Percentiles rank a stretch among this genome's conserved stretches.
phyloP scores from a whole-genome alignment of 805 yeast genomes.

The Kodamaea jinghongensis region DNA sequence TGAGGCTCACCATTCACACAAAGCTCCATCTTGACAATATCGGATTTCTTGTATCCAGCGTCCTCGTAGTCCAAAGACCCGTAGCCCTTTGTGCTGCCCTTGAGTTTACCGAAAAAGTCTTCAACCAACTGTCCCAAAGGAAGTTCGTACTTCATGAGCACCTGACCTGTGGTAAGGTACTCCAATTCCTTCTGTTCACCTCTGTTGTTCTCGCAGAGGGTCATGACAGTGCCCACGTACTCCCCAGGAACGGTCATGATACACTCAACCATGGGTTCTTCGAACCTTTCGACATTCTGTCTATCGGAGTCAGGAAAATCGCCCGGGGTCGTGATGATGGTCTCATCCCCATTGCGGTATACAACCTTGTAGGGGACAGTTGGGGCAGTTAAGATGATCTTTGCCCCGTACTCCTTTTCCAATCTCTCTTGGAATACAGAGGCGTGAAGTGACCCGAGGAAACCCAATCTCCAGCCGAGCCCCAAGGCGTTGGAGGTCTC shows the following conservation, averaged over 20 bases:
- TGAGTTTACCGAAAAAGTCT: constrained; percentile 91
- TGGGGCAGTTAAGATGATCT: constrained; percentile 88
- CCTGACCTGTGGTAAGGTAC: constrained; percentile 77
- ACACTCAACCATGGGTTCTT: constrained; percentile 90
- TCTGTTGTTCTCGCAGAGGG: constrained; percentile 78
- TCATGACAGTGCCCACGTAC: constrained; percentile 81
- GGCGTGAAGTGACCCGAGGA: constrained; percentile 91
- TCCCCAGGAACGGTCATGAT: constrained; percentile 89
- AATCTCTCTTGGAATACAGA: constrained; percentile 89
- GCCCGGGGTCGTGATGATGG: constrained; percentile 82
- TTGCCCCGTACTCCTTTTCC: constrained; percentile 92
- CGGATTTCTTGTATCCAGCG: constrained; percentile 77
- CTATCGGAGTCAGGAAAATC: constrained; percentile 73
- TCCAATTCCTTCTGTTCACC: constrained; percentile 81
- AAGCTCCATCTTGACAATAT: constrained; percentile 82
- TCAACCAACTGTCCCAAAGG: constrained; percentile 91
- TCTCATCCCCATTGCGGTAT: constrained; percentile 61
- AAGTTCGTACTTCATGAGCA: constrained; percentile 69
- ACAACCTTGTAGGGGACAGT: constrained; percentile 88
- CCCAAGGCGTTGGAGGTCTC: constrained; percentile 94
- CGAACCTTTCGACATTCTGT: constrained; percentile 47
- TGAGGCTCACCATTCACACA: constrained; percentile 85
- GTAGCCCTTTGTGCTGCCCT: constrained; percentile 86
- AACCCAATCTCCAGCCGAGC: constrained; percentile 97
- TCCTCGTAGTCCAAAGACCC: constrained; percentile 96